Conservation (phyloP, 805 yeast species). For the Saturnispora zaruensis region DNA sequence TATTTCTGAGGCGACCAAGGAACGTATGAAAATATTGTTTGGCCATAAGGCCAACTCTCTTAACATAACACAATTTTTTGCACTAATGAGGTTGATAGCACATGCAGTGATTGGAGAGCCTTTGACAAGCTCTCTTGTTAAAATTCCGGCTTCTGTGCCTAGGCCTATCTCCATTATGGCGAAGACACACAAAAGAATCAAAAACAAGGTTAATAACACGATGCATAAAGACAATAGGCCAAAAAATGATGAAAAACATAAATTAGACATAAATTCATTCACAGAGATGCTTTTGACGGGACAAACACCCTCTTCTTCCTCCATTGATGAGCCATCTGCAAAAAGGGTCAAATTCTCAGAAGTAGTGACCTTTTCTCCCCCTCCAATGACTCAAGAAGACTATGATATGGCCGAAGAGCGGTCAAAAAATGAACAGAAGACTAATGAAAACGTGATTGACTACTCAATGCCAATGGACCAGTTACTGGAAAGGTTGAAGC, state of each 20-base stretch:
- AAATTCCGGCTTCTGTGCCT: constrained; percentile 57
- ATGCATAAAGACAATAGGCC: constrained; percentile 8
- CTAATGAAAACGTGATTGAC: constrained; percentile 33
- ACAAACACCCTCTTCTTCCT: constrained; percentile 43
- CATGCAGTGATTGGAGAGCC: constrained; percentile 46
- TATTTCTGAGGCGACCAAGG: constrained; percentile 42
- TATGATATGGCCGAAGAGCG: constrained; percentile 12
- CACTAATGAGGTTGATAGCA: constrained; percentile 69
- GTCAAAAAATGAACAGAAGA: constrained; percentile 8
- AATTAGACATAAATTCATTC: constrained; percentile 76
- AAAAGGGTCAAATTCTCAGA: constrained; percentile 69
- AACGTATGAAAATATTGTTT: constrained; percentile 42
- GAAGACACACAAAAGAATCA: constrained; percentile 37
- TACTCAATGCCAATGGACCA: constrained; percentile 73
- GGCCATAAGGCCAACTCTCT: constrained; percentile 49
- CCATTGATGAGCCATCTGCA: constrained; percentile 27
- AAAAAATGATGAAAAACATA: constrained; percentile 18
- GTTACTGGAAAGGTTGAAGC: constrained; percentile 39
- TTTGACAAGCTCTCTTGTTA: constrained; percentile 48
- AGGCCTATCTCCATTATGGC: constrained; percentile 72
- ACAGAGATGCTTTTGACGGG: constrained; percentile 81
- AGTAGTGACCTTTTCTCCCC: constrained; percentile 37
- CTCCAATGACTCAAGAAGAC: constrained; percentile 15
- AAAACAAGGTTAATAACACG: constrained; percentile 6
- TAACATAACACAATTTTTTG: constrained; percentile 87